Conservation (phyloP, 208 protist genomes). For the Acanthamoeba healyi region DNA sequence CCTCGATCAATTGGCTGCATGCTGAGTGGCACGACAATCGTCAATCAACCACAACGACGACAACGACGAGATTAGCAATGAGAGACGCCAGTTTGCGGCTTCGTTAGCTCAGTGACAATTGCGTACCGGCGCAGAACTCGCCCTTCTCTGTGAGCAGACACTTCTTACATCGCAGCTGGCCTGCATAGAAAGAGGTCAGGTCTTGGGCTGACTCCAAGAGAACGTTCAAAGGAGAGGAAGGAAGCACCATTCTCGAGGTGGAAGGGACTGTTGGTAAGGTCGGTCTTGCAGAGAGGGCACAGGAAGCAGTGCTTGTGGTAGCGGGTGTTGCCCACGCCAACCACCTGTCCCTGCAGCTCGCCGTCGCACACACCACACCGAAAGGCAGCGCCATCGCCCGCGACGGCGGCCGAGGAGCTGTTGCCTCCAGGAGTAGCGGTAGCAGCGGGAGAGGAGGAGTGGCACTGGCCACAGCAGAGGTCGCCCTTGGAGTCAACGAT, state of each 20-base stretch:
- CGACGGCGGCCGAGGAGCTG: neutral
- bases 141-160: conserved; percentile 32
- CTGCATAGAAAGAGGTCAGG: neutral
- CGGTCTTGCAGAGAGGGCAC: neutral
- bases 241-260: conserved; percentile 6
- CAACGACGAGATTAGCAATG: no score
- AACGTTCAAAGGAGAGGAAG: neutral
- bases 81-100: no score
- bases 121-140: conserved; percentile 6
- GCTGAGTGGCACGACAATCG: neutral
- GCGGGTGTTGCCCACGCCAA: conserved; percentile 56
- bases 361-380: neutral
- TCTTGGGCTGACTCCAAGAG: no score
- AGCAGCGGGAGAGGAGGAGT: neutral
- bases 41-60: neutral
- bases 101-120: neutral
- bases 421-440: neutral
- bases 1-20: conserved; percentile 1
- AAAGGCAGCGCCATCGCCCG: neutral
- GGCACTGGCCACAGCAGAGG: conserved; percentile 38
- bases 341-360: conserved; percentile 15
- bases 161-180: conserved; percentile 43
- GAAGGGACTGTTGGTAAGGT: conserved; percentile 29
- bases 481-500: conserved; percentile 45
- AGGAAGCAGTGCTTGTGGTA: conserved; percentile 58